Evolutionary conservation across 1,284 basidiomycete species (phyloP), one percentile per base, ranked within the genome.

Genomic region (Ustilago cynodontis): DNA sequence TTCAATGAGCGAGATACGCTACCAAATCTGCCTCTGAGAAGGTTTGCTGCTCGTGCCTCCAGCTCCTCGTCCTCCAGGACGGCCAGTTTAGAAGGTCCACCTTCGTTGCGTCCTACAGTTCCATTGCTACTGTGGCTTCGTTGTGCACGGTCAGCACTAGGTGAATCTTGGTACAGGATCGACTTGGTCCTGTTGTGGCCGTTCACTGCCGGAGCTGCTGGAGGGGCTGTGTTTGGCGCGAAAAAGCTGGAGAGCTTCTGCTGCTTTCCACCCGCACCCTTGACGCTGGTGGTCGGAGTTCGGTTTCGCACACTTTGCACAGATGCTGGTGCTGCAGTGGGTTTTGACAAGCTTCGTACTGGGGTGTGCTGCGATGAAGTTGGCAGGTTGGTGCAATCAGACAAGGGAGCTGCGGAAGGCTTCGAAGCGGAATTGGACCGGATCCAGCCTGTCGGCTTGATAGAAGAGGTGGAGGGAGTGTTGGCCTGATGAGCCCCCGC

Each of bases 371-470:
- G 49, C 6, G 58, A 65, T 8, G 45, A 33, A 29, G 64, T 57
- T 1, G 66, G 50, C 0, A 70, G 20, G 53, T 71, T 67, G 10
- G 73, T 71, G 0, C 67, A 60, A 52, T 71, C 67, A 8, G 49
- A 22, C 8, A 70, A 43, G 7, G 51, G 52, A 2, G 10, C 24
- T 10, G 54, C 7, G 5, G 63, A 31, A 10, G 71, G 54, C 28
- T 54, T 55, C 6, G 66, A 56, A 1, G 60, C 53, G 4, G 71
- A 64, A 13, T n/a, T 56, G 11, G 70, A 65, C 14, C 75, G 37
- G 57, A 77, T 77, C 70, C 75, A 77, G 29, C 75, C 75, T 8
- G 70, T 77, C 1, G 70, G 65, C 39, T 65, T 68, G 50, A 63
- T 60, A 20, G 69, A 72, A 57, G 57, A 43, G 35, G 50, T 49